Base-by-base conservation (phyloP, 768 basidiomycete genomes). In the Termitomyces sp. region DNA sequence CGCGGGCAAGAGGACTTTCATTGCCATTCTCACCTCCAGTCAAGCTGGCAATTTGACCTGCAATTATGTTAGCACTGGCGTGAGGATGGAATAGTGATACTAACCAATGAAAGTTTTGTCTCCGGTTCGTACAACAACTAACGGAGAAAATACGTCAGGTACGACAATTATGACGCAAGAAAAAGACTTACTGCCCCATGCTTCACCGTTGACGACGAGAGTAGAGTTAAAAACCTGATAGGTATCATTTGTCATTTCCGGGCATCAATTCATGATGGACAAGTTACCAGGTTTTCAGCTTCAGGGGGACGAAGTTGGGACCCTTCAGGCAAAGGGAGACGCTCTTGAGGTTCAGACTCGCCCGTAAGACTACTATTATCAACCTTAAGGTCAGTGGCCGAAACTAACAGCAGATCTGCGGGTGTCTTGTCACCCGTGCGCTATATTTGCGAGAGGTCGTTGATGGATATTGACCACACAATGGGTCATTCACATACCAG, bases 361-460 rank as follows among this genome's bases (percentile, higher is more conserved):
- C 86, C 86, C 0, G 85, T 86, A 43, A 87, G 70, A 67, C 82
- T 85, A 58, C 84, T 85, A 63, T 86, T 86, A 68, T 87, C 86
- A 47, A 87, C 78, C 66, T 86, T 87, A 53, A 87, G 70, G 60
- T 87, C 86, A 6, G 78, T 78, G 0, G 83, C 66, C 3, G 81
- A 75, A 63, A 85, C 84, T 14, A 87, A 54, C 40, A 86, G 66
- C 47, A 86, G 68, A 67, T 87, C 86, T 10, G 86, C 86, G 0
- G 86, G 86, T 7, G 84, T 86, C 71, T 87, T 87, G 69, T 86
- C 85, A 38, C 86, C 86, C 48, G 73, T 78, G 53, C 85, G 80
- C 84, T 86, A 64, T 57, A 48, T 58, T 19, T 15, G 37, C 49
- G 46, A 50, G 50, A 46, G 54, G 38, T 31, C 33, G 45, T 56